Evolutionary conservation across 2,329 filamentous ascomycete genomes (phyloP).

Genomic region (Lojkania enalia): DNA sequence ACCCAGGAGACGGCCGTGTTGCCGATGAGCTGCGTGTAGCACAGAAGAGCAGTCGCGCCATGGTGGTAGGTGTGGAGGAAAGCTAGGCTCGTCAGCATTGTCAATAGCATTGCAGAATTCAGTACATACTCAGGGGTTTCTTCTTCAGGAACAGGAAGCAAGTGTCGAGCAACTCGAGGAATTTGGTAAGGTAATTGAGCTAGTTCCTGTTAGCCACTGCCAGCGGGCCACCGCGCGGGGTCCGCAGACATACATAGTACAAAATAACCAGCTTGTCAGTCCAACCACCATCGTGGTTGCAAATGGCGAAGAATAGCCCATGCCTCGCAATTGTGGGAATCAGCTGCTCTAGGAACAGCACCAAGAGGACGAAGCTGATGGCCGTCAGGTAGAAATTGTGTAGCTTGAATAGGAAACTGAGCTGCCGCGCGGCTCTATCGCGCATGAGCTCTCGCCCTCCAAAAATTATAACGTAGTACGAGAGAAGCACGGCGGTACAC

Average conservation of each 20-base stretch:
- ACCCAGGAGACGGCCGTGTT: conserved; percentile 95
- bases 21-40: conserved; percentile 95
- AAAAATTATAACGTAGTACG: conserved; percentile 94
- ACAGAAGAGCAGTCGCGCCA: conserved; percentile 92
- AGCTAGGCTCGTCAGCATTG: conserved; percentile 54
- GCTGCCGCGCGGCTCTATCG: conserved; percentile 79
- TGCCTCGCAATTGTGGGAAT: conserved; percentile 77
- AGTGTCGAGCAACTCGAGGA: conserved; percentile 92
- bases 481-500: conserved; percentile 75
- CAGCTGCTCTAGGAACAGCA: conserved; percentile 88
- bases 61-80: conserved; percentile 99
- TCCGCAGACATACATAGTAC: conserved; percentile 80
- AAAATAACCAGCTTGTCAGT: conserved; percentile 89
- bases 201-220: conserved; percentile 53
- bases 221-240: conserved; percentile 1
- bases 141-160: conserved; percentile 99
- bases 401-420: conserved; percentile 87
- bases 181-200: conserved; percentile 99
- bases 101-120: not conserved
- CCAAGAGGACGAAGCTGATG: conserved; percentile 79
- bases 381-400: conserved; percentile 94
- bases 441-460: conserved; percentile 92
- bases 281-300: conserved; percentile 81
- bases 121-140: conserved; percentile 81
- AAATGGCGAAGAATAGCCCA: conserved; percentile 89